Base-by-base conservation (phyloP, 129 eudicot genomes). In the Chrysanthemum makinoi region DNA sequence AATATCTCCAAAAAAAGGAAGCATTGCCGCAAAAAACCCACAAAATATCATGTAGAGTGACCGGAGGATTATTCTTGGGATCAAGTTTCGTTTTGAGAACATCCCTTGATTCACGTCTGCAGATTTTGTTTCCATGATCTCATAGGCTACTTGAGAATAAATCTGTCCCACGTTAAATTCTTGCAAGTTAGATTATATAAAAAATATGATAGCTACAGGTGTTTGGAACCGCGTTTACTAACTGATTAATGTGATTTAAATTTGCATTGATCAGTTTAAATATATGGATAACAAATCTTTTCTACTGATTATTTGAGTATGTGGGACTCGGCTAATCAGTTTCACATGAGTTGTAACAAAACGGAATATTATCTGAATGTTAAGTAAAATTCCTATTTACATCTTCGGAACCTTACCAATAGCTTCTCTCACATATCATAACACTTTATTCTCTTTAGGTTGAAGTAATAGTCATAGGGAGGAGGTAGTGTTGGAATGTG, bases 111-210 rank as follows among this genome's bases (percentile, higher is more conserved):
- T 94, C 76, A 79, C 88, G 35, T 90, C 97, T 0, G 99, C 99
- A 0, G 96, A 89, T 66, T 84, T 87, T 65, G 87, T 90, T 75
- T 94, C 99, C 96, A 94, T 87, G 14, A 94, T 86, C 86, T 94
- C 99, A 6, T 86, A 94, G 2, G 97, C 96, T 33, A 94, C 99
- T 88, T 94, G 99, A 59, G 99, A 90, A 59, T 94, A 94, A 35
- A 94, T 89, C 97, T 94, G 87, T 77, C 48, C 39, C 12, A 30
- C 22, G 18, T 6, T 17, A 30, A 30, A 5, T 10, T 30, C 2
- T 49, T n/a, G 1, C 9, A 35, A 44, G 24, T 17, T 7, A 48
- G 46, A 22, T 26, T n/a, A 63, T 39, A 33, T 39, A 5, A 30
- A 33, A n/a, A 22, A 24, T n/a, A 30, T 24, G 16, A 24, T 59